Percentiles rank a stretch among this genome's conserved stretches.
Conservation (phyloP, 106 monocot species). For the Phalaenopsis equestris region DNA sequence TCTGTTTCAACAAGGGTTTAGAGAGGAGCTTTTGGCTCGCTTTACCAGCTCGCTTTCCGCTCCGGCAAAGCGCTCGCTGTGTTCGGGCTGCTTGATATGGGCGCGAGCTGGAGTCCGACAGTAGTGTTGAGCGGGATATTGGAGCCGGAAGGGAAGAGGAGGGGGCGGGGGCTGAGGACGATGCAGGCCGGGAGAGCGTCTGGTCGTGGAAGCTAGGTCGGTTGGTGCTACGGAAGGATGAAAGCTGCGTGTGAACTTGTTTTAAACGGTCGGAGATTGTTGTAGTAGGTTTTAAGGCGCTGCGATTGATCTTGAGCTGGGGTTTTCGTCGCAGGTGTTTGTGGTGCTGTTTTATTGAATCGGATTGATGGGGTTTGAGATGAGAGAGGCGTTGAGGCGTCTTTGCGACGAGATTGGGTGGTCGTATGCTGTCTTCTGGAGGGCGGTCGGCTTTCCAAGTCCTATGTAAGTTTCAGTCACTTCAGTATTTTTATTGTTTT, state of each 20-base stretch:
- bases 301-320: not conserved
- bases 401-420: slow-evolving; percentile 73
- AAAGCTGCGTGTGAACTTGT: slow-evolving; percentile 28
- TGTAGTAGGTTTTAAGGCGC: not conserved
- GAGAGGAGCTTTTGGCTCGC: not conserved
- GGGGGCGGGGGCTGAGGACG: slow-evolving; percentile 34
- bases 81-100: slow-evolving; percentile 4
- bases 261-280: slow-evolving; percentile 21
- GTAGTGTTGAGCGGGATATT: slow-evolving; percentile 14
- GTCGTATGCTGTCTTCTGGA: slow-evolving; percentile 86
- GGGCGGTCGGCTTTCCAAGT: slow-evolving; percentile 21
- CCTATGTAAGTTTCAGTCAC: not conserved
- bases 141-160: slow-evolving; percentile 32
- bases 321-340: not conserved
- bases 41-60: not conserved
- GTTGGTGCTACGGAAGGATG: slow-evolving; percentile 24
- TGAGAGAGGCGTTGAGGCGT: slow-evolving; percentile 42
- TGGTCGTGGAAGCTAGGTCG: slow-evolving; percentile 47
- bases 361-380: slow-evolving; percentile 29
- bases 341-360: not conserved
- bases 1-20: not conserved
- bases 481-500: not conserved
- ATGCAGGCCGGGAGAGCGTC: slow-evolving; percentile 51
- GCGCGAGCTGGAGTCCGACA: slow-evolving; percentile 12
- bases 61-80: not conserved